Conservation (phyloP, 495 filamentous ascomycete species). For the Penicillium flavigenum region DNA sequence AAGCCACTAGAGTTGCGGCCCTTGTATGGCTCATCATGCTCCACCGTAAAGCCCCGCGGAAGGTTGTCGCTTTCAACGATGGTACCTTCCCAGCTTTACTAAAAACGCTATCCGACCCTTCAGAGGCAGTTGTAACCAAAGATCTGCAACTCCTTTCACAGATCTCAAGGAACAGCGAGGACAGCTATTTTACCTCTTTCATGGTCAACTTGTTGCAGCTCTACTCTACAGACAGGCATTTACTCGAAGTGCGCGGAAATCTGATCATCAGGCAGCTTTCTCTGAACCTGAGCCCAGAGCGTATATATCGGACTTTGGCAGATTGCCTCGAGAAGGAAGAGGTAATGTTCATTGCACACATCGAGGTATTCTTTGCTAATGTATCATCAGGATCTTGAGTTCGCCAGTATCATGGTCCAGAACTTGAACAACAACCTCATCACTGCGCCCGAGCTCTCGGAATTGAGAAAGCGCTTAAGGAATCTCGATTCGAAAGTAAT, state of each 20-base stretch:
- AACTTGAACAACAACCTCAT: slow-evolving; percentile 99
- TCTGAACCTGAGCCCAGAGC: slow-evolving; percentile 85
- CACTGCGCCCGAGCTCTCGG: slow-evolving; percentile 90
- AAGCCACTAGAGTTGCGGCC: slow-evolving; percentile 90
- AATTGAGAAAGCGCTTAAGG: slow-evolving; percentile 82
- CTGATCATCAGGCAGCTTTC: slow-evolving; percentile 95
- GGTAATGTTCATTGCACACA: slow-evolving; percentile 24
- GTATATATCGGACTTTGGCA: slow-evolving; percentile 93
- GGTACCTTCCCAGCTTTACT: slow-evolving; percentile 94
- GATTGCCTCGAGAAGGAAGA: slow-evolving; percentile 98
- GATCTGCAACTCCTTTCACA: slow-evolving; percentile 94
- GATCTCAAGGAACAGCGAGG: slow-evolving; percentile 93
- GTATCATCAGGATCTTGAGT: slow-evolving; percentile 73
- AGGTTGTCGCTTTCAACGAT: slow-evolving; percentile 93
- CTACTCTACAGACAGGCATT: slow-evolving; percentile 86
- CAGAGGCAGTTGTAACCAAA: slow-evolving; percentile 92
- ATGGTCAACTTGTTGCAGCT: slow-evolving; percentile 96
- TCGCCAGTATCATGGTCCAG: slow-evolving; percentile 99
- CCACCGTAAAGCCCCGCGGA: slow-evolving; percentile 88
- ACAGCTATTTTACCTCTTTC: slow-evolving; percentile 94
- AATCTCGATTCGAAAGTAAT: slow-evolving; percentile 82
- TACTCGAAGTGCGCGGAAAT: slow-evolving; percentile 91
- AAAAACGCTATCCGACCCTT: slow-evolving; percentile 93
- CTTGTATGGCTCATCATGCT: slow-evolving; percentile 97
- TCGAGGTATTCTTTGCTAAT: slow-evolving; percentile 13